phyloP scores from a whole-genome alignment of 441 rosid genomes.

The Jatropha multifida region DNA sequence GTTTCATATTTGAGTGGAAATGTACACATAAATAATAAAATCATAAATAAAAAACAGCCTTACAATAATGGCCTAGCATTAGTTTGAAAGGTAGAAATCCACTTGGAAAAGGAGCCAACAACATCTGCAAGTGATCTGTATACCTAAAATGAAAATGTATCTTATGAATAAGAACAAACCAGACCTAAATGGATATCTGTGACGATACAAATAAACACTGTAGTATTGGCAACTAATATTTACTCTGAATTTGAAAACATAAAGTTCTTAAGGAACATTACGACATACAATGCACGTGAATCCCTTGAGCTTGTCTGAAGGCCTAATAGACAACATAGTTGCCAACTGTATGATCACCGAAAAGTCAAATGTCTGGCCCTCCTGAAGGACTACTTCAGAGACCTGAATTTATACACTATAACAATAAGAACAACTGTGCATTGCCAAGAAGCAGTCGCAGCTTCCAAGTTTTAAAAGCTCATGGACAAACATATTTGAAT shows the following conservation, averaged over 20 bases:
- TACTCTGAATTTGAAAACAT: neutral
- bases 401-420: constrained; percentile 53
- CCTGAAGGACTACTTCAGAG: constrained; percentile 80
- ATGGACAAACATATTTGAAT: neutral
- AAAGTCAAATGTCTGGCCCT: constrained; percentile 67
- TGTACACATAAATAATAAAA: constrained; percentile 1
- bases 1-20: neutral
- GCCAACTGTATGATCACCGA: constrained; percentile 80
- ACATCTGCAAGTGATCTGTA: constrained; percentile 91
- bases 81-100: constrained; percentile 71
- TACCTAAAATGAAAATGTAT: constrained; percentile 58
- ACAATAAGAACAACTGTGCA: constrained; percentile 7
- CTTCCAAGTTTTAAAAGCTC: neutral
- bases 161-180: constrained; percentile 14
- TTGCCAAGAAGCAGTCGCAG: constrained; percentile 4
- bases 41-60: constrained; percentile 34
- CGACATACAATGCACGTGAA: constrained; percentile 81
- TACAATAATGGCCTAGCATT: constrained; percentile 72
- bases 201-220: constrained; percentile 1
- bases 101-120: constrained; percentile 93
- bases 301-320: constrained; percentile 67
- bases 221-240: neutral
- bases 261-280: constrained; percentile 17
- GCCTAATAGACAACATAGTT: constrained; percentile 59
- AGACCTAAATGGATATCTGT: constrained; percentile 13